phyloP scores from a whole-genome alignment of 2,329 filamentous ascomycete species.

The Sordariomycetes sp. region DNA sequence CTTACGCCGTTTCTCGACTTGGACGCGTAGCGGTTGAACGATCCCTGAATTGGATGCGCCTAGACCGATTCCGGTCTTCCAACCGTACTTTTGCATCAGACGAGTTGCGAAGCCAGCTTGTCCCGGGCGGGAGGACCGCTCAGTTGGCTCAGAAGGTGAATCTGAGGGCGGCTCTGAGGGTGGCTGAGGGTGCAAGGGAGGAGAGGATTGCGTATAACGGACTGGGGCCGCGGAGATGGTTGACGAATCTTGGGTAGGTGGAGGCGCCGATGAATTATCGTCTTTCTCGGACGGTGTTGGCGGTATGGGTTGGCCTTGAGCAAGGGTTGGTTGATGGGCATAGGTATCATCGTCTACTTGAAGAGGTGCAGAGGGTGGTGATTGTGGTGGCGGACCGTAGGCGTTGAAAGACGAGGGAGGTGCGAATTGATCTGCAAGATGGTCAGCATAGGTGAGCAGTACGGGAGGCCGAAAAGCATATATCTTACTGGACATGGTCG shows the following conservation, averaged over 20 bases:
- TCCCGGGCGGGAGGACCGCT: constrained; percentile 59
- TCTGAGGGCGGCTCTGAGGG: constrained; percentile 24
- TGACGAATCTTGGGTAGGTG: constrained; percentile 32
- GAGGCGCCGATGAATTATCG: constrained; percentile 18
- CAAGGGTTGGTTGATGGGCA: constrained; percentile 50
- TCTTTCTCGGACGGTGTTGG: constrained; percentile 12
- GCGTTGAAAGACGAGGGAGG: constrained; percentile 48
- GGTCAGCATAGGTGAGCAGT: not conserved
- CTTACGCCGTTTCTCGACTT: constrained; percentile 81
- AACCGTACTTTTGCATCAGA: constrained; percentile 89
- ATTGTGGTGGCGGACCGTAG: constrained; percentile 44
- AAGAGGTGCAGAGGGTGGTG: constrained; percentile 41
- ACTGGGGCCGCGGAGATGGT: constrained; percentile 73
- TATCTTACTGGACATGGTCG: constrained; percentile 23
- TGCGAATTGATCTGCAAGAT: constrained; percentile 44
- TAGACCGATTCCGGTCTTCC: constrained; percentile 79
- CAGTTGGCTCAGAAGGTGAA: constrained; percentile 16
- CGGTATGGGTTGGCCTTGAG: constrained; percentile 25
- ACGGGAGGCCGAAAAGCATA: not conserved
- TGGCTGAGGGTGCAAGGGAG: constrained; percentile 27
- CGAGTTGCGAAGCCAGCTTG: constrained; percentile 80
- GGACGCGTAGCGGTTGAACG: constrained; percentile 69
- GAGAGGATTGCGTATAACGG: constrained; percentile 45
- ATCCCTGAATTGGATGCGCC: constrained; percentile 79
- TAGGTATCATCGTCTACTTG: constrained; percentile 69